Evolutionary conservation across 2,329 filamentous ascomycete genomes (phyloP).

Genomic region (Coniochaeta sp.): DNA sequence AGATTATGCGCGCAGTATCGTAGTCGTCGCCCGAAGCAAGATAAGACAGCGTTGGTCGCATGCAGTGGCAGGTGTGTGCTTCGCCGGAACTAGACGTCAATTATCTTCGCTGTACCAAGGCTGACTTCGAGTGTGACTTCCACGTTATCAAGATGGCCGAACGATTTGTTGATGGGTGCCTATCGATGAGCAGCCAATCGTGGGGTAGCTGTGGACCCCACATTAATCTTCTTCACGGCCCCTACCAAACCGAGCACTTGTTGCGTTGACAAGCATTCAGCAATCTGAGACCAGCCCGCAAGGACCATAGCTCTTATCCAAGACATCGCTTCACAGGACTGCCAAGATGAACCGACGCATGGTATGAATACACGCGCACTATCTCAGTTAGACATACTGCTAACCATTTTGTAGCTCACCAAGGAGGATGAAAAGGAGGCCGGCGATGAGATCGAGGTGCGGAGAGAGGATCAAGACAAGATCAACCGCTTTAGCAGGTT

Average conservation of each 20-base stretch:
- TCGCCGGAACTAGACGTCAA: background rate
- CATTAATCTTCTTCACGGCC: background rate
- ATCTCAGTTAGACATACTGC: background rate
- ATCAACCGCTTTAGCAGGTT: constrained; percentile 97
- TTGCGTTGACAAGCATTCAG: background rate
- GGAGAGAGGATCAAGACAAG: constrained; percentile 95
- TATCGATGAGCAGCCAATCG: constrained; percentile 43
- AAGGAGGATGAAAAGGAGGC: constrained; percentile 82
- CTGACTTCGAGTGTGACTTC: background rate
- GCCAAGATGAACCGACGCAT: constrained; percentile 48
- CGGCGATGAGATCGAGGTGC: constrained; percentile 82
- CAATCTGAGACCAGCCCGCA: background rate
- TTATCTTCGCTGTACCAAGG: background rate
- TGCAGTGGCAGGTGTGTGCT: too few relatives aligned
- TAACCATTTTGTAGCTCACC: constrained; percentile 56
- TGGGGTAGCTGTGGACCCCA: constrained; percentile 19
- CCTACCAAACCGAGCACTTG: background rate
- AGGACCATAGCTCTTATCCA: background rate
- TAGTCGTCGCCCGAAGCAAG: too few relatives aligned
- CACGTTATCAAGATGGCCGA: background rate
- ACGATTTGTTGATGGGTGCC: background rate
- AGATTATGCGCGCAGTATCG: too few relatives aligned
- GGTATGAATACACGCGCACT: constrained; percentile 30
- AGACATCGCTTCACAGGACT: background rate
- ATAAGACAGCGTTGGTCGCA: too few relatives aligned